Evolutionary conservation across 1,139 yeast genomes (phyloP).

Genomic region (Spathaspora jeffriesii): DNA sequence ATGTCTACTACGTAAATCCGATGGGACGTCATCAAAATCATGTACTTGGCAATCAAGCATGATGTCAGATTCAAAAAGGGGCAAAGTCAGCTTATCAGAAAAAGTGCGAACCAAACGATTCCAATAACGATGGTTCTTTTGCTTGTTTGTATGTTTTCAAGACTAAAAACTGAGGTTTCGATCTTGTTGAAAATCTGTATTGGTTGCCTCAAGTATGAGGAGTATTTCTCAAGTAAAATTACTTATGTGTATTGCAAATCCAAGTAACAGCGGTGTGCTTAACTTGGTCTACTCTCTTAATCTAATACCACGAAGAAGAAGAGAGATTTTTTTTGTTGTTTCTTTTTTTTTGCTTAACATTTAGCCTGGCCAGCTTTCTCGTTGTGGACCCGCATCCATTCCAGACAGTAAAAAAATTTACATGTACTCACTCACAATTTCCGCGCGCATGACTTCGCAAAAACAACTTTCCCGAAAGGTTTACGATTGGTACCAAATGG

Average conservation of each 20-base stretch:
- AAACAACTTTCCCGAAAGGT: neutral
- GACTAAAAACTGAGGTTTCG: neutral
- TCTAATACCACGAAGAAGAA: neutral
- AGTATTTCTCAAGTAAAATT: neutral
- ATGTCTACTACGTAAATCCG: neutral
- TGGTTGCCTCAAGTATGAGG: neutral
- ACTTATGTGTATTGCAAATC: neutral
- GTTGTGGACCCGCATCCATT: too few relatives aligned
- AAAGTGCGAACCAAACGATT: neutral
- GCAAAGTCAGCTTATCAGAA: neutral
- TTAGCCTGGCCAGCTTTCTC: neutral
- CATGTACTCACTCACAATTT: too few relatives aligned
- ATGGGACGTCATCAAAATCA: neutral
- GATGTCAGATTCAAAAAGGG: neutral
- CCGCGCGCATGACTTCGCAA: too few relatives aligned
- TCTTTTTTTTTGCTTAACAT: neutral
- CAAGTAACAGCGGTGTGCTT: neutral
- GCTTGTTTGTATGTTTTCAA: neutral
- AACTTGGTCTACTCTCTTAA: neutral
- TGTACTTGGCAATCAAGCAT: neutral
- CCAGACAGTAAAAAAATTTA: too few relatives aligned
- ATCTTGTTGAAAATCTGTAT: neutral
- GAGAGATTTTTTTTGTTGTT: neutral
- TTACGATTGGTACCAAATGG: neutral
- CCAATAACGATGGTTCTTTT: neutral